Evolutionary conservation across 495 filamentous ascomycete genomes (phyloP), one percentile per base, ranked within the genome.

Genomic region (Tuber brumale): DNA sequence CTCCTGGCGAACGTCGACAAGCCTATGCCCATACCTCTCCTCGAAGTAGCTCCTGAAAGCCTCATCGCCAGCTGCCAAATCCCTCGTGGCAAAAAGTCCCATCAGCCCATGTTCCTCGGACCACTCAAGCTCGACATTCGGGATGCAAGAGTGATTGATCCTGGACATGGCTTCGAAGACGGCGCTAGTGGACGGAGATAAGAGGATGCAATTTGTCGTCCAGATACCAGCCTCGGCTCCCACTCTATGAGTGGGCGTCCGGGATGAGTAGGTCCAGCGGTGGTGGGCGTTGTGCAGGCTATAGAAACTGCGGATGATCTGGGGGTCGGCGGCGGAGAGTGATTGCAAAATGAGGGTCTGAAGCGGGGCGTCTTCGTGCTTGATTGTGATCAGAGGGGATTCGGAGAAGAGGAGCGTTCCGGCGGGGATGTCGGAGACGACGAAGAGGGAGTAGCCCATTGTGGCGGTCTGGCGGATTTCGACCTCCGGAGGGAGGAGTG

Each of bases 61-160:
- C 61, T 76, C 75, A 43, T 76, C 75, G 7, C 75, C 75, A 12
- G 42, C 43, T 0, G 42, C 45, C 23, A 76, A 69, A n/a, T 76
- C 72, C 23, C 16, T 41, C 72, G 39, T 70, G 4, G 75, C 57
- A 42, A 70, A 74, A 8, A 76, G 44, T 10, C 48, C 72, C 23
- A 74, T 39, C 12, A 70, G 39, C 37, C 10, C 8, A 12, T 18
- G 44, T 16, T 70, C 44, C 8, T 5, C 5, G 16, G 70, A 70
- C 75, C 75, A 76, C 37, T 74, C 72, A 43, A 72, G 57, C 44
- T 76, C 75, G 4, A 42, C 75, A 23, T 70, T 76, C 23, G 71
- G 74, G 71, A 76, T 23, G n/a, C 75, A 76, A 27, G 75, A 76
- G n/a, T 76, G 75, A 10, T 76, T 76, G 21, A 76, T 76, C 7